phyloP scores from a whole-genome alignment of 2,329 filamentous ascomycete genomes.

The Helminthosporium solani region DNA sequence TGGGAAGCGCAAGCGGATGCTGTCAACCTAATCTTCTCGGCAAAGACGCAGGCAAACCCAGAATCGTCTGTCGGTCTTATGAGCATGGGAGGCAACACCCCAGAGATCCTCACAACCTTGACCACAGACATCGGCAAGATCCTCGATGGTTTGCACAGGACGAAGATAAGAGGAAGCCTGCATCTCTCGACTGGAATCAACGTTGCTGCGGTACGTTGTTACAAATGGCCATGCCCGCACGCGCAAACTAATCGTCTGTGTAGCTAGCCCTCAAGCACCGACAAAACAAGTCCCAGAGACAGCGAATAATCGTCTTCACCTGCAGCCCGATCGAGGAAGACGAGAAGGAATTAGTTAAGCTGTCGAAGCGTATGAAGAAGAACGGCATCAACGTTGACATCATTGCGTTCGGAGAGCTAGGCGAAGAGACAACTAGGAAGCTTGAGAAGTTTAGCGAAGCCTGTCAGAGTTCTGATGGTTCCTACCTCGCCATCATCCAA shows the following conservation, averaged over 20 bases:
- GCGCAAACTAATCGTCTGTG: constrained; percentile 54
- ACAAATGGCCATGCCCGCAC: constrained; percentile 72
- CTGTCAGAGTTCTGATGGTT: constrained; percentile 86
- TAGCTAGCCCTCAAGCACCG: constrained; percentile 96
- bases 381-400: constrained; percentile 92
- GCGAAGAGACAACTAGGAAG: constrained; percentile 85
- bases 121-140: constrained; percentile 97
- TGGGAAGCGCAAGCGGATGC: constrained; percentile 97
- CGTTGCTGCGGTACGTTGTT: constrained; percentile 76
- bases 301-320: constrained; percentile 95
- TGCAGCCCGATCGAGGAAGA: constrained; percentile 90
- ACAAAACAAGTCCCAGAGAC: constrained; percentile 94
- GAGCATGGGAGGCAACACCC: constrained; percentile 98
- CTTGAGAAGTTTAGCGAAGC: constrained; percentile 90
- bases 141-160: constrained; percentile 76
- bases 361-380: constrained; percentile 99
- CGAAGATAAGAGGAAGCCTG: constrained; percentile 82
- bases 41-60: constrained; percentile 91
- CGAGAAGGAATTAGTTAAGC: constrained; percentile 81
- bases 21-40: constrained; percentile 91
- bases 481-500: constrained; percentile 84
- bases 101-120: constrained; percentile 93
- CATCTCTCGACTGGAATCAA: constrained; percentile 94
- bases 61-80: constrained; percentile 97
- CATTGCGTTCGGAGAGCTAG: constrained; percentile 89